Evolutionary conservation across 495 filamentous ascomycete species (phyloP), one percentile per base, ranked within the genome.

Genomic region (Penicillium pulvis): DNA sequence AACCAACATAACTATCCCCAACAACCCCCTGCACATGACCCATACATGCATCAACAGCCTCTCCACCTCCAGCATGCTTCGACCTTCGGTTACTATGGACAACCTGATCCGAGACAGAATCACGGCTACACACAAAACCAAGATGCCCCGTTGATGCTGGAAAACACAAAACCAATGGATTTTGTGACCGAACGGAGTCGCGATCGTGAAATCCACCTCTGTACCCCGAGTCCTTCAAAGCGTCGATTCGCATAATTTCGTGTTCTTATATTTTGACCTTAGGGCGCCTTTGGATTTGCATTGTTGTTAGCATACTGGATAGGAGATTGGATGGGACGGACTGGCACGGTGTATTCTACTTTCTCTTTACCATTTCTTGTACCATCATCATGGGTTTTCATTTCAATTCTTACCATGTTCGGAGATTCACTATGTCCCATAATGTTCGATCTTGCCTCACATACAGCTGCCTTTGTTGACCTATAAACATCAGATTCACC

Each of bases 141-240:
- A 49, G 65, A 73, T 3, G 52, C 50, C 14, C 72, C 68, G 2
- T 53, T 79, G n/a, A 64, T 77, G 60, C 61, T 79, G 6, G 76
- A 78, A 30, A 67, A 72, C 36, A 59, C 70, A 1, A 67, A 58
- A 17, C 35, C 60, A 4, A 68, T 68, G 61, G 66, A 67, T 26
- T 76, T 71, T 55, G 65, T 72, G 31, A 71, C 65, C 1, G 74
- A 73, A 42, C 72, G 75, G 31, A 70, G 61, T 48, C 74, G 72
- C 20, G 73, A 75, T 28, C 73, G 75, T 6, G 66, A 74, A 28
- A 60, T 56, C 2, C 71, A 73, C 39, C 60, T 73, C 42, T 73
- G 71, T 23, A 75, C 70, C 9, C 75, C 76, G 20, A 79, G 76
- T 55, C 75, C 76, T 2, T 59, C 63, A 16, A 78, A 79, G 55